Conservation (phyloP, 1,284 basidiomycete species). For the Naganishia albida region DNA sequence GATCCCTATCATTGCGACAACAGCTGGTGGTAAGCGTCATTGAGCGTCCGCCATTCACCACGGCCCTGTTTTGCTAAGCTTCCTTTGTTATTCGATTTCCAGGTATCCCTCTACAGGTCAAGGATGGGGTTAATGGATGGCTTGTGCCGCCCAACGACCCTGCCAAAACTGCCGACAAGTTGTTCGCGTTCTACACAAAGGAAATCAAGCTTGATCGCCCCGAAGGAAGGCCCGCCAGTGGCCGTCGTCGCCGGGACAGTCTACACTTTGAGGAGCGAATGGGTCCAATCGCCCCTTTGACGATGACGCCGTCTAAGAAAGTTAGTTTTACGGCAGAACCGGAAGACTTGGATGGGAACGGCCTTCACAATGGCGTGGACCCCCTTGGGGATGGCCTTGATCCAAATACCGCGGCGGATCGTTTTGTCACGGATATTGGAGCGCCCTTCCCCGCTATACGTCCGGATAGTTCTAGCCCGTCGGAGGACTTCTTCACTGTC, state of each 20-base stretch:
- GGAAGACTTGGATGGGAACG: slow-evolving; percentile 1
- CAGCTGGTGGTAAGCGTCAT: slow-evolving; percentile 63
- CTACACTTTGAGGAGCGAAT: background rate
- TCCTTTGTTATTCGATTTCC: background rate
- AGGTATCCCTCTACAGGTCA: slow-evolving; percentile 80
- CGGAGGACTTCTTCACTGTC: slow-evolving; percentile 53
- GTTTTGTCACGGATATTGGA: slow-evolving; percentile 31
- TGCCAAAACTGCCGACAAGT: slow-evolving; percentile 67
- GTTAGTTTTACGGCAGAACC: background rate
- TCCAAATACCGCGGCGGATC: slow-evolving; percentile 27
- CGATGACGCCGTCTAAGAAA: background rate
- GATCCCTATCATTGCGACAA: slow-evolving; percentile 74
- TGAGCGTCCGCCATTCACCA: background rate
- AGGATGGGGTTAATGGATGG: slow-evolving; percentile 78
- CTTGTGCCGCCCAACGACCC: slow-evolving; percentile 73
- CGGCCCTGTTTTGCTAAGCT: background rate
- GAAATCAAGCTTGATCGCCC: slow-evolving; percentile 59
- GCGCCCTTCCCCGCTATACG: slow-evolving; percentile 27
- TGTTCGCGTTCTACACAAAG: slow-evolving; percentile 73
- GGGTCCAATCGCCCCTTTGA: background rate
- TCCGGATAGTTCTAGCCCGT: slow-evolving; percentile 10
- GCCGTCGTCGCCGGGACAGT: slow-evolving; percentile 18
- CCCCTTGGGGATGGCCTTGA: background rate
- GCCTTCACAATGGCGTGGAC: too few species aligned
- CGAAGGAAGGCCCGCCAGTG: background rate